Evolutionary conservation across 2,329 filamentous ascomycete genomes (phyloP), one percentile per base, ranked within the genome.

Genomic region (Aspergillus sp.): DNA sequence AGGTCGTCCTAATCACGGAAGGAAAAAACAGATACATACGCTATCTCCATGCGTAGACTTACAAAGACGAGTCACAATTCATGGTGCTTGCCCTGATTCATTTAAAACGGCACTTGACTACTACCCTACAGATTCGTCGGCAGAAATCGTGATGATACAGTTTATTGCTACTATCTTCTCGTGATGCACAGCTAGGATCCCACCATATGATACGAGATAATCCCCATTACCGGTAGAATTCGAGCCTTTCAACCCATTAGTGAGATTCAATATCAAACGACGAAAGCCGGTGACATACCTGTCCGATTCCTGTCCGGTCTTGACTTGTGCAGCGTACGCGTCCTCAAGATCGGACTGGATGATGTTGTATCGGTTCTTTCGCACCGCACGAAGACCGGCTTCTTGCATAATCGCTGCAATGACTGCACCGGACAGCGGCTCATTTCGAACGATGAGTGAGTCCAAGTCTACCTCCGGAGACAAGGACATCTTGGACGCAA

Each of bases 331-430:
- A 45, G 93, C 93, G 80, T 99, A 99, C 49, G 95, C 95, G 78
- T 98, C 95, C 80, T 99, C 95, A 66, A 99, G 83, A 80, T 99
- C 95, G 65, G 86, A 88, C 83, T 99, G 95, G 73, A 99, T 98
- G 77, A 99, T 99, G 80, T 99, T 98, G 82, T 99, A 99, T 72
- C 95, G 85, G 81, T 99, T 98, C 88, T 97, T 98, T 72, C 94
- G 87, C 67, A 98, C 94, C 28, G 94, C 94, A 68, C 93, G 87
- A 69, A 99, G 84, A 68, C 95, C 95, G 34, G 95, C 95, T 81
- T 99, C 95, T 80, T 99, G 95, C 95, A 99, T 99, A 76, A 99
- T 97, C 55, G 95, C 95, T 52, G 95, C 93, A 76, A 99, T 99
- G 71, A 99, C 90, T 60, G 95, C 95, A 71, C 95, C 95, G 53